Evolutionary conservation across 495 filamentous ascomycete species (phyloP), one percentile per base, ranked within the genome.

Genomic region (Penicillium psychrofluorescens): DNA sequence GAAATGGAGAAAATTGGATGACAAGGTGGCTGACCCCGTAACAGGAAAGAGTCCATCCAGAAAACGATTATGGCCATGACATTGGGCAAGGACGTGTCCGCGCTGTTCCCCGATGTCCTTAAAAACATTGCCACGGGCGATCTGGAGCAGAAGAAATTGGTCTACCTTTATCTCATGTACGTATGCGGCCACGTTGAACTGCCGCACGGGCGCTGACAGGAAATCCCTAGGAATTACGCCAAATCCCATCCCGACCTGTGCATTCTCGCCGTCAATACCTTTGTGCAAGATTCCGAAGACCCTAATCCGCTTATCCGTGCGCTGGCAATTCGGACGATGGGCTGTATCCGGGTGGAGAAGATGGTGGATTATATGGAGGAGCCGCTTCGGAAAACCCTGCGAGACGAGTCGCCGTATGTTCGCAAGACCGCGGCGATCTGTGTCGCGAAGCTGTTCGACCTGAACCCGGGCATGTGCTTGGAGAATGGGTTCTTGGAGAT

Each of bases 291-390:
- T 58, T 90, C 92, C 8, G 92, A 99, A 78, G 92, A 99, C 63
- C 92, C 92, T 40, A 99, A 99, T 61, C 92, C 92, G 2, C 76
- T 99, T 6, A 88, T 99, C 51, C 76, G 94, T 64, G 92, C 92
- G 12, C 74, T 99, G 11, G 92, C 92, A 36, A 95, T 99, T 59
- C 78, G 92, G 34, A 99, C 92, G n/a, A 99, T 99, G 92, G 92
- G 92, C 22, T 97, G 92, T 64, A 96, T 99, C 48, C 77, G 92
- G 35, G 92, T 99, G 47, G 92, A 97, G 49, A 99, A 99, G 68
- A 99, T 99, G 85, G 87, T 97, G 49, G 94, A 99, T 58, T 99
- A 99, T 63, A 96, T 97, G 92, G 92, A 99, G 66, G 92, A 97
- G 62, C 92, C 92, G 15, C 71, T 99, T 41, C 80, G 92, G 50